Percentiles rank a stretch among this genome's conserved stretches.
Conservation (phyloP, 2,329 filamentous ascomycete species). For the Sporothrix phasma region DNA sequence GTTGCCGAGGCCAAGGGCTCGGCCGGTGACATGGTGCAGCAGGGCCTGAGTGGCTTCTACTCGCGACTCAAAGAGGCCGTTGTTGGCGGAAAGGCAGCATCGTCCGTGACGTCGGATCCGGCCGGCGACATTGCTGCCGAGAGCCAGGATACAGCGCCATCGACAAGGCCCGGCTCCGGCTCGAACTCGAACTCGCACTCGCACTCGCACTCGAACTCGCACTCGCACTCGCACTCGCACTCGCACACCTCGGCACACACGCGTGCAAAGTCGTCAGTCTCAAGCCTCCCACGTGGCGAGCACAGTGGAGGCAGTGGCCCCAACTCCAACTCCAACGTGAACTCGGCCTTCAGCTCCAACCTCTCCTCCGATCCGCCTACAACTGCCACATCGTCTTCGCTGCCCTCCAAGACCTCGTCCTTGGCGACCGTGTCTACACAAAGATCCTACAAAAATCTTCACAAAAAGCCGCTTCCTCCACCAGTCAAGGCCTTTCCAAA, state of each 20-base stretch:
- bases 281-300: conserved; percentile 23
- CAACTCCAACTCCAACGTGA: conserved; percentile 24
- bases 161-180: conserved; percentile 31
- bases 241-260: conserved; percentile 19
- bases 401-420: conserved; percentile 40
- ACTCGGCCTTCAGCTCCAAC: conserved; percentile 27
- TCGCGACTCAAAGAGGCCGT: conserved; percentile 75
- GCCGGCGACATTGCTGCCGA: conserved; percentile 30
- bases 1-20: conserved; percentile 58
- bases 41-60: conserved; percentile 82
- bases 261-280: conserved; percentile 26
- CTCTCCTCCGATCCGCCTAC: conserved; percentile 25
- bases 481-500: conserved; percentile 33
- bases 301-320: conserved; percentile 16
- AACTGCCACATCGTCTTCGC: conserved; percentile 31
- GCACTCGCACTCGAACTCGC: not conserved
- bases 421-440: conserved; percentile 36
- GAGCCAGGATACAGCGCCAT: conserved; percentile 32
- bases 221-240: not conserved
- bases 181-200: not conserved
- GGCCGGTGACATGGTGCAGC: conserved; percentile 65
- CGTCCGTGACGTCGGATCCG: conserved; percentile 19
- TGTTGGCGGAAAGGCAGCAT: conserved; percentile 43
- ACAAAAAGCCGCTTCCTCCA: conserved; percentile 29
- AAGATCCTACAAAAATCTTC: conserved; percentile 32